These are phyloP conservation scores for Hypoxylon fuscum DNA, from an alignment of 495 filamentous ascomycete genomes.

Conservation along the genomic window DNA sequence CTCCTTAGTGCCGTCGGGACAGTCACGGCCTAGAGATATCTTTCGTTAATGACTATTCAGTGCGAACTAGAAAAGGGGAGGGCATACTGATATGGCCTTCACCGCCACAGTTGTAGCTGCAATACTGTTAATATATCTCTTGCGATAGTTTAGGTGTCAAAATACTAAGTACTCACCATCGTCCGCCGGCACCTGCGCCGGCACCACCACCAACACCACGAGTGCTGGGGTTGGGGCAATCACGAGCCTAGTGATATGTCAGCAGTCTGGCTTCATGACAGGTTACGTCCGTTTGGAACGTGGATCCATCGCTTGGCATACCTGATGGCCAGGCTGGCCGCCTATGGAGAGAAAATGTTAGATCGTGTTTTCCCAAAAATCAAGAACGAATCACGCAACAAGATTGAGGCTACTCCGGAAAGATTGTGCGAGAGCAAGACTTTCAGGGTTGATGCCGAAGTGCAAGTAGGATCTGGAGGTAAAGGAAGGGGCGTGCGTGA, in stretches of 20 bases:
- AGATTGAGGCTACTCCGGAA: constrained; percentile 5
- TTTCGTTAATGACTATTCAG: constrained; percentile 19
- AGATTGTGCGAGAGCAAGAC: too few relatives aligned
- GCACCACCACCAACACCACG: constrained; percentile 90
- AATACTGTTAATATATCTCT: constrained; percentile 11
- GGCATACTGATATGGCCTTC: constrained; percentile 89
- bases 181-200: constrained; percentile 80
- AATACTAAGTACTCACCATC: constrained; percentile 75
- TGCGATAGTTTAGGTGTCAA: neutral
- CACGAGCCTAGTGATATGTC: constrained; percentile 72
- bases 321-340: constrained; percentile 60
- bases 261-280: constrained; percentile 17
- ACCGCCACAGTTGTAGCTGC: constrained; percentile 62
- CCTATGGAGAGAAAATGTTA: constrained; percentile 55
- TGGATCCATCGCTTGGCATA: constrained; percentile 41
- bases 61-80: neutral
- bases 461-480: too few relatives aligned
- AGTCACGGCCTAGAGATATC: constrained; percentile 77
- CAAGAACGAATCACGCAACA: constrained; percentile 17
- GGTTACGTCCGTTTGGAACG: neutral
- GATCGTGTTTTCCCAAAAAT: constrained; percentile 48
- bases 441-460: too few relatives aligned
- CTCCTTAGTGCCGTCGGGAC: constrained; percentile 86
- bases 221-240: constrained; percentile 75
- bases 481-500: too few relatives aligned